phyloP scores from a whole-genome alignment of 768 basidiomycete species.

The Tricholoma sp. region DNA sequence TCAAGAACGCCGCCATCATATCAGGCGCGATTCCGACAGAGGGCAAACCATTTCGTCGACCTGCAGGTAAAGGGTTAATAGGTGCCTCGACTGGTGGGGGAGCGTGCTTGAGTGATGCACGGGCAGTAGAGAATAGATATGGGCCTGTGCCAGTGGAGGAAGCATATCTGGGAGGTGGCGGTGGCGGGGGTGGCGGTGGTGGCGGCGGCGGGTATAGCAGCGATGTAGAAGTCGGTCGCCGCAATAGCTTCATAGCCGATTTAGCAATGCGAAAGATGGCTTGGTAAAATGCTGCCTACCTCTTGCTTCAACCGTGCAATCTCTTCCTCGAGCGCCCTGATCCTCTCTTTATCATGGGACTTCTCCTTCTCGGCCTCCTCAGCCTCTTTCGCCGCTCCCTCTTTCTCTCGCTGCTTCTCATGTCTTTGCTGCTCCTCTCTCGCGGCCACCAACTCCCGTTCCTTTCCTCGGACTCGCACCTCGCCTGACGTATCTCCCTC shows the following conservation, averaged over 20 bases:
- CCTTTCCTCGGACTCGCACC: constrained; percentile 50
- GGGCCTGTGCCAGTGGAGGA: constrained; percentile 22
- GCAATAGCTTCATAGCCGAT: constrained; percentile 37
- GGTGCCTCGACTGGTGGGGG: constrained; percentile 58
- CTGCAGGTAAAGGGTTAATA: constrained; percentile 44
- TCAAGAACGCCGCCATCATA: constrained; percentile 79
- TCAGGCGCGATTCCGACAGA: constrained; percentile 72
- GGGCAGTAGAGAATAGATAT: constrained; percentile 50
- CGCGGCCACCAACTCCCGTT: constrained; percentile 55
- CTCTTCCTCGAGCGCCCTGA: constrained; percentile 62
- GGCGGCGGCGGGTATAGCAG: constrained; percentile 36
- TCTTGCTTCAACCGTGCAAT: constrained; percentile 53
- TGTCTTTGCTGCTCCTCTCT: constrained; percentile 45
- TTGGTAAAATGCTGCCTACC: constrained; percentile 26
- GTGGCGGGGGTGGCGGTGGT: constrained; percentile 28
- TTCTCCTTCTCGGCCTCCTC: constrained; percentile 37
- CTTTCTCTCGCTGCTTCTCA: constrained; percentile 34
- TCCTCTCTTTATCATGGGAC: constrained; percentile 55
- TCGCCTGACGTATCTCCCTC: constrained; percentile 39
- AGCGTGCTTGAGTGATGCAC: constrained; percentile 61
- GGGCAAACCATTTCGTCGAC: constrained; percentile 51
- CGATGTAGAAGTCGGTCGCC: constrained; percentile 24
- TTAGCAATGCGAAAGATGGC: background rate
- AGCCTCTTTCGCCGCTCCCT: constrained; percentile 25
- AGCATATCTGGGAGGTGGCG: constrained; percentile 31